Conservation (phyloP, 2,329 filamentous ascomycete genomes). For the Nigrograna mackinnonii region DNA sequence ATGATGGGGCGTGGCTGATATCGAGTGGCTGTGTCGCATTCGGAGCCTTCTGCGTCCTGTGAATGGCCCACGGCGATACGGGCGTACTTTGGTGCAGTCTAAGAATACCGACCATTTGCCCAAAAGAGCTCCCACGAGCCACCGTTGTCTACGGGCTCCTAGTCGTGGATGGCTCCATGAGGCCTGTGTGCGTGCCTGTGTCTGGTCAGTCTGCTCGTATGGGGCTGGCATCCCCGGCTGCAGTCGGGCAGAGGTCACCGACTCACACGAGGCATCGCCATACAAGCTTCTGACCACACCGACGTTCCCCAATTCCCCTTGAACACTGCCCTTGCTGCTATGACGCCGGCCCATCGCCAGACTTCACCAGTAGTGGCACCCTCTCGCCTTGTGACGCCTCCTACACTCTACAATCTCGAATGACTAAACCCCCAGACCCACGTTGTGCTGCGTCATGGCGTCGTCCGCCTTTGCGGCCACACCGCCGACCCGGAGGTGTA, state of each 20-base stretch:
- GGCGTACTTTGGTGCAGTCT: background rate
- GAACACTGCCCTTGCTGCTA: constrained; percentile 1
- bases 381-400: no score
- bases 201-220: no score
- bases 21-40: background rate
- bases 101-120: background rate
- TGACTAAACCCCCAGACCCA: constrained; percentile 1
- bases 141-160: constrained; percentile 4
- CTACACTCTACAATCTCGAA: background rate
- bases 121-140: background rate
- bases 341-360: background rate
- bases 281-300: constrained; percentile 34
- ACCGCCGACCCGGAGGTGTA: constrained; percentile 12
- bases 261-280: background rate
- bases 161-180: constrained; percentile 1
- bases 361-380: no score
- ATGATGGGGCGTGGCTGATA: constrained; percentile 1
- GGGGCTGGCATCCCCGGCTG: no score
- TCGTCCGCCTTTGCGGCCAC: no score
- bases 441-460: constrained; percentile 2
- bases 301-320: constrained; percentile 1
- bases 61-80: no score
- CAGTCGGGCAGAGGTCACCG: constrained; percentile 11
- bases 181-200: no score
- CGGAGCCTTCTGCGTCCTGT: background rate